Percentiles rank a stretch among this genome's conserved stretches.
Evolutionary conservation across 192 early-diverging fungal genomes (phyloP).

Genomic region (Coemansia sp.): DNA sequence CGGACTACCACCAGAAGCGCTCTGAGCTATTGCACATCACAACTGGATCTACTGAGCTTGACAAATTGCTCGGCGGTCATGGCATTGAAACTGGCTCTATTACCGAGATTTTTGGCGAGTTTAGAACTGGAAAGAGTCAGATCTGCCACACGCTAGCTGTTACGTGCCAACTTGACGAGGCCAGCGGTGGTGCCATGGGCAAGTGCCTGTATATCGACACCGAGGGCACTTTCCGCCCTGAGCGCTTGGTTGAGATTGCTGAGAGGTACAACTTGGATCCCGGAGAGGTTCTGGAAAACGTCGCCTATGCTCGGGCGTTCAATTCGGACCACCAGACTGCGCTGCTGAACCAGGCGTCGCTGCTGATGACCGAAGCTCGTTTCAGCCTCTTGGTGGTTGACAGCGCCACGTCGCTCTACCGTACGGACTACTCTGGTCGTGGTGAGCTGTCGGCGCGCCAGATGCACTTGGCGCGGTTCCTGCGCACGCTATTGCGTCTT

Average conservation of each 20-base stretch:
- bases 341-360: conserved; percentile 79
- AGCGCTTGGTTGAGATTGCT: conserved; percentile 79
- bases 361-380: conserved; percentile 85
- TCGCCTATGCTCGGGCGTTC: conserved; percentile 91
- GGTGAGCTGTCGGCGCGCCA: conserved; percentile 94
- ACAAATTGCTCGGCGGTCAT: conserved; percentile 84
- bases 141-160: conserved; percentile 94
- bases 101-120: conserved; percentile 98
- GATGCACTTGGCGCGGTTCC: conserved; percentile 89
- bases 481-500: conserved; percentile 78
- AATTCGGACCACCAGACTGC: conserved; percentile 94
- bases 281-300: conserved; percentile 89
- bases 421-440: conserved; percentile 95
- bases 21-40: conserved; percentile 78
- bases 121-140: conserved; percentile 97
- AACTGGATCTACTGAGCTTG: conserved; percentile 88
- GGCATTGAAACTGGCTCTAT: conserved; percentile 96
- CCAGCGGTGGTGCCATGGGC: conserved; percentile 90
- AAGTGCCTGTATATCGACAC: conserved; percentile 97
- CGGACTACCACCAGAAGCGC: conserved; percentile 82
- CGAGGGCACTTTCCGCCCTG: conserved; percentile 94
- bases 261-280: conserved; percentile 80
- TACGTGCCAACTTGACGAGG: conserved; percentile 88
- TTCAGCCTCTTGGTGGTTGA: conserved; percentile 89
- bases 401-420: conserved; percentile 87